Evolutionary conservation across 2,329 filamentous ascomycete species (phyloP).

Genomic region (Verticillium zaregamsianum): DNA sequence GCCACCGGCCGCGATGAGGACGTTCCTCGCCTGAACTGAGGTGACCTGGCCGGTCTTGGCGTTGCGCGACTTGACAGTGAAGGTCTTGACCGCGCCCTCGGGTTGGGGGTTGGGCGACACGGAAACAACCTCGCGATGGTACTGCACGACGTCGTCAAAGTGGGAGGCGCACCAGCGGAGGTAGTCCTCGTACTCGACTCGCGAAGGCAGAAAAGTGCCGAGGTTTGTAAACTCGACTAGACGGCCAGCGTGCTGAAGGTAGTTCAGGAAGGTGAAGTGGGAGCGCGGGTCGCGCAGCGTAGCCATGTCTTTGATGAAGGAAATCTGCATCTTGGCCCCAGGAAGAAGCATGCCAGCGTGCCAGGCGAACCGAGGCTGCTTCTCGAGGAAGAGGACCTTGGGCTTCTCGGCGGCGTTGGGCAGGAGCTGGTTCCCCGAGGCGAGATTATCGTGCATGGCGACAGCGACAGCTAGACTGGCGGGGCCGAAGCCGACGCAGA

Average conservation of each 20-base stretch:
- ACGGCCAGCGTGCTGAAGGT: slow-evolving; percentile 76
- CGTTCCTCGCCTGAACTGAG: slow-evolving; percentile 57
- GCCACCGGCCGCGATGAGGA: slow-evolving; percentile 56
- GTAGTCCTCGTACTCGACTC: slow-evolving; percentile 92
- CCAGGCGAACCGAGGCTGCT: slow-evolving; percentile 81
- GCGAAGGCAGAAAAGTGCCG: slow-evolving; percentile 79
- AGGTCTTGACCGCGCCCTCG: slow-evolving; percentile 54
- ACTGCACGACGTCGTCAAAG: slow-evolving; percentile 70
- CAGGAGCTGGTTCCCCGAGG: slow-evolving; percentile 22
- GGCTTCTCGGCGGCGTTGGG: slow-evolving; percentile 40
- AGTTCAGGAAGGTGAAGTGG: slow-evolving; percentile 94
- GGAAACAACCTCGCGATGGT: slow-evolving; percentile 71
- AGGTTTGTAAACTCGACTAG: slow-evolving; percentile 89
- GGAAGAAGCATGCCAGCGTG: slow-evolving; percentile 94
- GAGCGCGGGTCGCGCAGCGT: slow-evolving; percentile 83
- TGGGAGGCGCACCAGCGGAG: slow-evolving; percentile 84
- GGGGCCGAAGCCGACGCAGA: slow-evolving; percentile 91
- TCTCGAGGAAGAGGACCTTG: slow-evolving; percentile 83
- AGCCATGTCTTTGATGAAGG: slow-evolving; percentile 93
- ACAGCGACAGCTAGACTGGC: slow-evolving; percentile 87
- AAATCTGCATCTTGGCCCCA: slow-evolving; percentile 95
- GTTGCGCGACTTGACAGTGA: slow-evolving; percentile 64
- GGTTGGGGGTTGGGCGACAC: slow-evolving; percentile 48
- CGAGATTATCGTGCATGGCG: slow-evolving; percentile 77
- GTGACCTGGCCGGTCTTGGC: slow-evolving; percentile 49